Percentiles rank a stretch among this genome's conserved stretches.
phyloP scores from a whole-genome alignment of 2,329 filamentous ascomycete species.

The Penicillium sp. region DNA sequence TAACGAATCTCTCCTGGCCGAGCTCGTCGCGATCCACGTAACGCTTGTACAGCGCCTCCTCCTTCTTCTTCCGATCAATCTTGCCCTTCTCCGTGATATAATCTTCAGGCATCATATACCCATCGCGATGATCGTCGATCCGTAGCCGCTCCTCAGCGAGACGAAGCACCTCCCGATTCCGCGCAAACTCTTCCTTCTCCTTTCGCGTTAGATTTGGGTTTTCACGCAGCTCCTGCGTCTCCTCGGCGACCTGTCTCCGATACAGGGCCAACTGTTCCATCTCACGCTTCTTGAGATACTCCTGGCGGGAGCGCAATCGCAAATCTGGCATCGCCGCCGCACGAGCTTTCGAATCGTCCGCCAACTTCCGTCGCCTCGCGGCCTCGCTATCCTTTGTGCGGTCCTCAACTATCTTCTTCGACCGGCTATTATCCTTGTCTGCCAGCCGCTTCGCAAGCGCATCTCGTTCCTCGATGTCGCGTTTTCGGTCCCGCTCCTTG shows the following conservation, averaged over 20 bases:
- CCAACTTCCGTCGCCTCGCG: conserved; percentile 65
- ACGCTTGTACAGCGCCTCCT: conserved; percentile 86
- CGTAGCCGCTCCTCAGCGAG: conserved; percentile 82
- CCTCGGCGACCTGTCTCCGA: conserved; percentile 86
- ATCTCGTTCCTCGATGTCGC: conserved; percentile 75
- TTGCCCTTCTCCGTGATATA: conserved; percentile 95
- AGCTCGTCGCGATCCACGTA: conserved; percentile 87
- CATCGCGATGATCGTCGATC: conserved; percentile 91
- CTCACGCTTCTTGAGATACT: conserved; percentile 93
- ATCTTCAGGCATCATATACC: conserved; percentile 91
- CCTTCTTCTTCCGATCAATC: conserved; percentile 83
- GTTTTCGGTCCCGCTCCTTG: conserved; percentile 63
- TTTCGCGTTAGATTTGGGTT: conserved; percentile 74
- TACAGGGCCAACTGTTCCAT: conserved; percentile 83
- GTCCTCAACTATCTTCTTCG: conserved; percentile 71
- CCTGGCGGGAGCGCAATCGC: conserved; percentile 81
- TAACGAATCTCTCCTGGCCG: conserved; percentile 86
- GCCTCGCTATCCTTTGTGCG: conserved; percentile 62
- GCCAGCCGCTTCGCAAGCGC: conserved; percentile 78
- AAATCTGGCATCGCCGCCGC: conserved; percentile 78
- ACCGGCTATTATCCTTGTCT: conserved; percentile 71
- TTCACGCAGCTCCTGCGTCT: conserved; percentile 78
- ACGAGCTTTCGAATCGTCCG: conserved; percentile 70
- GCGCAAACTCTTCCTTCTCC: conserved; percentile 86
- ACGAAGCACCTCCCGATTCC: conserved; percentile 80